Base-by-base conservation (phyloP, 2,329 filamentous ascomycete species). In the Ophiostoma sp. region DNA sequence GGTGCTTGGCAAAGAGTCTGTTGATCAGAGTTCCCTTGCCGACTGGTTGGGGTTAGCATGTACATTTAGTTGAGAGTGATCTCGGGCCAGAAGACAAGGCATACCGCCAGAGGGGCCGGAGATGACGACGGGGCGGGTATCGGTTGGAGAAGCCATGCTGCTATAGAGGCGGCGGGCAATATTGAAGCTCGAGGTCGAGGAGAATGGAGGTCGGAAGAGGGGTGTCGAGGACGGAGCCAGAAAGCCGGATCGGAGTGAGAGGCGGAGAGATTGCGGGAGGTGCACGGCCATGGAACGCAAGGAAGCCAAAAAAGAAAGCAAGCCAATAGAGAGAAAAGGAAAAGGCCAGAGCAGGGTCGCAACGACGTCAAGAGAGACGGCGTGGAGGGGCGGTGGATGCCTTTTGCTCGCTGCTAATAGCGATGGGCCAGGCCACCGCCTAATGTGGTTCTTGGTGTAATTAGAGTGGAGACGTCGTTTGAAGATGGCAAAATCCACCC, bases 21-120 rank as follows among this genome's bases (percentile, higher is more conserved):
- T 88, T 88, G 79, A 91, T 89, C 72, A 94, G 87, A 15, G 92
- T 94, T 75, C 90, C 91, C 81, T 95, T 95, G 75, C 92, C 92
- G 67, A 92, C 87, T 74, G 15, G 15, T 23, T 1, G 3, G 62
- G 27, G 27, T 71, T 69, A 70, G 68, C n/a, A 17, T 7, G 10
- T 0, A 39, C 1, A n/a, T 4, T 27, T 4, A n/a, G 5, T 3
- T 35, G 1, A 3, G 15, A 23, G 1, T 23, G 6, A 41, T 11
- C 20, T n/a, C 31, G 11, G 27, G 27, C 27, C 27, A 31, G 13
- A 33, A 6, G n/a, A 7, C 15, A 10, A 17, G 6, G 13, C 62
- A 4, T 36, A 74, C 73, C 73, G 78, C 92, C 92, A 13, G 87
- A 90, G 72, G 92, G 92, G 70, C 92, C 92, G 67, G 89, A 92